Conservation (phyloP, 2,329 filamentous ascomycete species). For the Magnaporthiopsis incrustans region DNA sequence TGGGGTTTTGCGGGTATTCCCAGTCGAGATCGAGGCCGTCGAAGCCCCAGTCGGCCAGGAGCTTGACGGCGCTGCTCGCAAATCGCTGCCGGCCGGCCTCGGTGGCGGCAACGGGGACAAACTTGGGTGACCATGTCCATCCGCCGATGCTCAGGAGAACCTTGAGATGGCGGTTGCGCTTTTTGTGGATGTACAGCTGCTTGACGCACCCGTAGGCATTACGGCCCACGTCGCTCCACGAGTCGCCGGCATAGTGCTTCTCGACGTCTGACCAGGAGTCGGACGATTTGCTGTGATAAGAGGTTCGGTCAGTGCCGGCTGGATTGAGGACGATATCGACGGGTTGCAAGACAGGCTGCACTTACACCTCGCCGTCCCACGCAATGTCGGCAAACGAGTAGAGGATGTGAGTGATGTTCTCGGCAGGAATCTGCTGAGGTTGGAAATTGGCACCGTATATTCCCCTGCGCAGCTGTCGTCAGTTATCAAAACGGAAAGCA, state of each 20-base stretch:
- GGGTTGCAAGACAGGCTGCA: slow-evolving; percentile 2
- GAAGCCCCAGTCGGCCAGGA: slow-evolving; percentile 61
- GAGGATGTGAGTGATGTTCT: slow-evolving; percentile 66
- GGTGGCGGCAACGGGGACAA: slow-evolving; percentile 55
- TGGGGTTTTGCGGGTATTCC: slow-evolving; percentile 39
- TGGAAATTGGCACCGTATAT: slow-evolving; percentile 41
- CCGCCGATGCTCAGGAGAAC: slow-evolving; percentile 75
- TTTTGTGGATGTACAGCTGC: slow-evolving; percentile 69
- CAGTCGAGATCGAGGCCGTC: slow-evolving; percentile 51
- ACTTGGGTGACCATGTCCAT: slow-evolving; percentile 68
- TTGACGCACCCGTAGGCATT: slow-evolving; percentile 74
- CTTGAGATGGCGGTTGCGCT: slow-evolving; percentile 68
- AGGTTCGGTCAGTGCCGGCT: slow-evolving; percentile 2
- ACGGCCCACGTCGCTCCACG: slow-evolving; percentile 46
- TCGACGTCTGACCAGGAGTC: slow-evolving; percentile 57
- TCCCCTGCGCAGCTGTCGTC: slow-evolving; percentile 22
- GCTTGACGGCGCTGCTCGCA: slow-evolving; percentile 56
- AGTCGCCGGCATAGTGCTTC: slow-evolving; percentile 62
- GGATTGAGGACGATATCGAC: no score
- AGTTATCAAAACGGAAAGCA: not conserved
- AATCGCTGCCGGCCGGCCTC: slow-evolving; percentile 55
- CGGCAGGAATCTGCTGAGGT: slow-evolving; percentile 58
- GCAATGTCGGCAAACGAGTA: slow-evolving; percentile 46
- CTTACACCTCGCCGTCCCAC: slow-evolving; percentile 38
- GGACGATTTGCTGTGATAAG: slow-evolving; percentile 36